phyloP scores from a whole-genome alignment of 2,329 filamentous ascomycete genomes.

The Fusarium pseudocircinatum region DNA sequence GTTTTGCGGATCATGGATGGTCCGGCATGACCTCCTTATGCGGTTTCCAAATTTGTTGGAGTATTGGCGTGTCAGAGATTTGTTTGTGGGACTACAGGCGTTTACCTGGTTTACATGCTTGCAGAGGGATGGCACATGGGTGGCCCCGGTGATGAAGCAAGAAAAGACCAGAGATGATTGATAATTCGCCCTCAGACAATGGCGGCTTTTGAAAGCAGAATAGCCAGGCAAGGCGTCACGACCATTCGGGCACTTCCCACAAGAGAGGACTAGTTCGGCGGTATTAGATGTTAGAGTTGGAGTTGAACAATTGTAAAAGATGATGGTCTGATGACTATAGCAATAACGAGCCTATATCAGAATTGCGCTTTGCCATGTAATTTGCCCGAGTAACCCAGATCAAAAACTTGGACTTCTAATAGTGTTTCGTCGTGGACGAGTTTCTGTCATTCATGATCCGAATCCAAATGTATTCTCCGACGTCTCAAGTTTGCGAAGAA shows the following conservation, averaged over 20 bases:
- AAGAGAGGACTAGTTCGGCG: slow-evolving; percentile 5
- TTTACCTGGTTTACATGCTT: slow-evolving; percentile 16
- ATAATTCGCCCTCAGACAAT: background rate
- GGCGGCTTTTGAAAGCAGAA: slow-evolving; percentile 1
- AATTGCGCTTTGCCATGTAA: background rate
- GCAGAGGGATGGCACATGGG: slow-evolving; percentile 3
- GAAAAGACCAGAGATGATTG: slow-evolving; percentile 6
- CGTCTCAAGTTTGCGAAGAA: background rate
- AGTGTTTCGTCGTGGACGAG: background rate
- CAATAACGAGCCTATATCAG: background rate
- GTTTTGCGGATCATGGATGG: slow-evolving; percentile 30
- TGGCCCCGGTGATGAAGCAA: slow-evolving; percentile 9
- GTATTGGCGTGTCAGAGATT: slow-evolving; percentile 38
- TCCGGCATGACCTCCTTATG: slow-evolving; percentile 26
- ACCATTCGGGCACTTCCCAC: background rate
- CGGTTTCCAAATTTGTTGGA: slow-evolving; percentile 25
- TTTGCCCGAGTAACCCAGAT: background rate
- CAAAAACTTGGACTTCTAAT: background rate
- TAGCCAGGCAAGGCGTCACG: slow-evolving; percentile 7
- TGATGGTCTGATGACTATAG: slow-evolving; percentile 13
- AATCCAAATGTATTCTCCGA: background rate
- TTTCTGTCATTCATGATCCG: background rate
- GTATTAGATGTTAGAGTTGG: slow-evolving; percentile 37
- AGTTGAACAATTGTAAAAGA: slow-evolving; percentile 37
- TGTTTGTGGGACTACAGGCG: slow-evolving; percentile 24